phyloP scores from a whole-genome alignment of 306 rosid species.

The Mucuna pruriens region DNA sequence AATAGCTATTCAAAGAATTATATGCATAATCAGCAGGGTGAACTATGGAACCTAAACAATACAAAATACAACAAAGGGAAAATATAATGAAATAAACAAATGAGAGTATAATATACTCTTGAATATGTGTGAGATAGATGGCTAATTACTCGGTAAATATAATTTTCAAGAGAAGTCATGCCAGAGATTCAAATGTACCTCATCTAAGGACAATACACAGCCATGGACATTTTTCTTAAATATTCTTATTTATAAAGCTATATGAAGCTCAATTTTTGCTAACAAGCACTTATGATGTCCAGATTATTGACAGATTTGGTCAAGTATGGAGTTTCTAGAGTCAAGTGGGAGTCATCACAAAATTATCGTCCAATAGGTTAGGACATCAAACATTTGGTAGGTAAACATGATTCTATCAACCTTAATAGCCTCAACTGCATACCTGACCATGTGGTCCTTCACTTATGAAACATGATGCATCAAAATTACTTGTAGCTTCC shows the following conservation, averaged over 20 bases:
- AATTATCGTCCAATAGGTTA: neutral
- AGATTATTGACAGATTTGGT: neutral
- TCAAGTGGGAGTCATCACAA: neutral
- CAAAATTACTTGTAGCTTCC: slow-evolving; percentile 89
- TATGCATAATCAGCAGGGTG: neutral
- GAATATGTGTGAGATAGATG: neutral
- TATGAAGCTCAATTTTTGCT: neutral
- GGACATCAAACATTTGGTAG: neutral
- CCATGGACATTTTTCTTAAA: neutral
- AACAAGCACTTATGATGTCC: neutral
- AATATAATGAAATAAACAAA: neutral
- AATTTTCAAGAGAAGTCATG: neutral
- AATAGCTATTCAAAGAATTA: neutral
- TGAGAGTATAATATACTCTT: neutral
- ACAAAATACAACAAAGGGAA: neutral
- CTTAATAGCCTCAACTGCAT: slow-evolving; percentile 20
- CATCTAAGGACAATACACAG: neutral
- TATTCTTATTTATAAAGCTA: neutral
- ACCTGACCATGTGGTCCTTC: slow-evolving; percentile 80
- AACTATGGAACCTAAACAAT: neutral
- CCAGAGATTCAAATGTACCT: slow-evolving; percentile 25
- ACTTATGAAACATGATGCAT: slow-evolving; percentile 62
- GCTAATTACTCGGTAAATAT: neutral
- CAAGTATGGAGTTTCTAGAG: neutral
- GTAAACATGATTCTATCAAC: slow-evolving; percentile 21